Evolutionary conservation across 164 flowering plant species (phyloP).

Genomic region (Brasenia schreberi): DNA sequence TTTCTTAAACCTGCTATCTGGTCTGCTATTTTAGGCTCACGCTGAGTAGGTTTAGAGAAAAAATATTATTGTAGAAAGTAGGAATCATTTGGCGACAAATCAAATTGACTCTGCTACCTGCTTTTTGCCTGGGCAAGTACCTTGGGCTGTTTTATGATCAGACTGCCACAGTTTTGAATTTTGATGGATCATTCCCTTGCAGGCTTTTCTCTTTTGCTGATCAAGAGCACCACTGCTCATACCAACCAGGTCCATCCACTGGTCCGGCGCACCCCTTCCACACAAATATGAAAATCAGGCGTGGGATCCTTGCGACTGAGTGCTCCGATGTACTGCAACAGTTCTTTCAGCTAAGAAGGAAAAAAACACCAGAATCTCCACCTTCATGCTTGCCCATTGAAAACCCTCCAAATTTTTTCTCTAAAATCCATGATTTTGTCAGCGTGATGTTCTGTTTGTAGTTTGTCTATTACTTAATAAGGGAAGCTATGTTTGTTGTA

Average conservation of each 20-base stretch:
- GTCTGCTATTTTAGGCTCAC: no score
- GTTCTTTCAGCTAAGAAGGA: constrained; percentile 80
- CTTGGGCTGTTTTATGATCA: no score
- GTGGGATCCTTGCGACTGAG: constrained; percentile 60
- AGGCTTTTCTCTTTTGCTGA: constrained; percentile 67
- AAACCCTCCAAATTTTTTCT: constrained; percentile 38
- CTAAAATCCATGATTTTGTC: constrained; percentile 57
- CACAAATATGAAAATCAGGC: constrained; percentile 63
- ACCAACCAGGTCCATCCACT: constrained; percentile 33
- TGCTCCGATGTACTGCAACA: constrained; percentile 71
- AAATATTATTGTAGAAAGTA: no score
- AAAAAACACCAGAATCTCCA: constrained; percentile 32
- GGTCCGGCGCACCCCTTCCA: constrained; percentile 91
- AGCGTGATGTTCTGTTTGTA: constrained; percentile 56
- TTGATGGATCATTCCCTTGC: constrained; percentile 11
- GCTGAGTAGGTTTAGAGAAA: no score
- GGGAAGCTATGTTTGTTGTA: no score
- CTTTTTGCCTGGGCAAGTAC: no score
- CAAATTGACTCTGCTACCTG: no score
- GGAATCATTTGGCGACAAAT: no score
- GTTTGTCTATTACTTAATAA: not conserved
- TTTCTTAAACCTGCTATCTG: no score
- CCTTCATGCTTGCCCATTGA: constrained; percentile 20
- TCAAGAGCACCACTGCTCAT: constrained; percentile 26
- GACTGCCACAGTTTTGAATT: not conserved